Base-by-base conservation (phyloP, 1,284 basidiomycete species). In the Takashimella tepidaria region DNA sequence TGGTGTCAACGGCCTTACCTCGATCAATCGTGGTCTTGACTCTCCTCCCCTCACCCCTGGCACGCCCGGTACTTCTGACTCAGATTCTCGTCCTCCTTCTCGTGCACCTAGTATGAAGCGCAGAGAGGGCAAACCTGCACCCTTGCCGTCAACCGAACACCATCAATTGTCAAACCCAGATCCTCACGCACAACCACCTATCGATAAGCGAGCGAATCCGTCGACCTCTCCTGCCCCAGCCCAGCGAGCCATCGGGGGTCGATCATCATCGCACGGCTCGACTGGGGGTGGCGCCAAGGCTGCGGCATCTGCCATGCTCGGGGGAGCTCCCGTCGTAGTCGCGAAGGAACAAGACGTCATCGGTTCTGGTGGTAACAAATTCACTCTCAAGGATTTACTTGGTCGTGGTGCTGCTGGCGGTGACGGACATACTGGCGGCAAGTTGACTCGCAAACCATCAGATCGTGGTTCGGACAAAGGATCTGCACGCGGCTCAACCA, bases 371-470 rank as follows among this genome's bases (percentile, higher is more conserved):
- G 80, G 79, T 13, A 83, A 84, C 74, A 90, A 87, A 75, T 92
- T 91, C 75, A 87, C 81, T 31, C 81, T 92, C 65, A 91, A 87
- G 68, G 88, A 92, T 69, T 80, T 92, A 25, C 81, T 92, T 46
- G 82, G 79, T 12, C 31, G 31, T 37, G 77, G 75, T 3, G 52
- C 47, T 47, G 56, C 55, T 45, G 54, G 66, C 37, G 65, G 66
- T 25, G 70, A 66, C 2, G 53, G 81, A 45, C 59, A 80, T 0
- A 85, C 87, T 26, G 31, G 31, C 31, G 16, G 31, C 31, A 92
- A 89, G 76, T 78, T 92, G 21, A 76, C 77, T 21, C 78, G 89
- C 58, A 84, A 82, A 66, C 81, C 83, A 3, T 89, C 88, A 0
- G 84, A 83, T 53, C 81, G 85, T 27, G 81, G 86, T 72, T 73